Evolutionary conservation across 352 stramenopile species (phyloP), one percentile per base, ranked within the genome.

Genomic region (Phytophthora pseudosyringae): DNA sequence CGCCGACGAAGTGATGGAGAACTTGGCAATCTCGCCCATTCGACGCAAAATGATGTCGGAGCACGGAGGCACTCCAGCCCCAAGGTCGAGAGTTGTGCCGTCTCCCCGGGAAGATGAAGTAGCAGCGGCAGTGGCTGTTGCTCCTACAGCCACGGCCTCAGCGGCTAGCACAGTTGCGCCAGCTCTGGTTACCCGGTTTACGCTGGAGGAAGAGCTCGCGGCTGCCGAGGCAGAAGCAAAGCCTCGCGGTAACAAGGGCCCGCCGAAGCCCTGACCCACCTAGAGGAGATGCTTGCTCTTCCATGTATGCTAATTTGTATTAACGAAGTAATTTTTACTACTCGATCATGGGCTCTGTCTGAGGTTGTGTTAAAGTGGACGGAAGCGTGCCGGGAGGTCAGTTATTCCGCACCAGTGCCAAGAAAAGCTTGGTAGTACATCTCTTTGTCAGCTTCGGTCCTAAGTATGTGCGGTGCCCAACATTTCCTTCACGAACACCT

Each of bases 21-120:
- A 21, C 31, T 15, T 57, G 57, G 44, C 44, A 1, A 60, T 86
- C 5, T 89, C 77, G 3, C 77, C 75, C 1, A 79, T 83, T 8
- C 55, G 75, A 49, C 68, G 61, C 12, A 85, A 82, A 58, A 86
- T 85, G 78, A 69, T 83, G 70, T 54, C 64, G 7, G 52, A 67
- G 15, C 49, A 58, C 10, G 75, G 64, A 10, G 21, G 33, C 1
- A 35, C 49, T 16, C 32, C 57, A 5, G 50, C 26, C 9, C n/a
- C 72, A 6, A 55, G 51, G 1, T 39, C 49, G 3, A 12, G 62
- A 26, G 49, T 67, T 3, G 69, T 81, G 6, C 39, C 55, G 12
- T 85, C 80, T 3, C 75, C 80, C 15, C 75, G 80, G 1, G 75
- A 74, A 35, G 77, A 86, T 26, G 68, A 87, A 61, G 71, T 86